Conservation (phyloP, 495 filamentous ascomycete genomes). For the Annulohypoxylon maeteangense region DNA sequence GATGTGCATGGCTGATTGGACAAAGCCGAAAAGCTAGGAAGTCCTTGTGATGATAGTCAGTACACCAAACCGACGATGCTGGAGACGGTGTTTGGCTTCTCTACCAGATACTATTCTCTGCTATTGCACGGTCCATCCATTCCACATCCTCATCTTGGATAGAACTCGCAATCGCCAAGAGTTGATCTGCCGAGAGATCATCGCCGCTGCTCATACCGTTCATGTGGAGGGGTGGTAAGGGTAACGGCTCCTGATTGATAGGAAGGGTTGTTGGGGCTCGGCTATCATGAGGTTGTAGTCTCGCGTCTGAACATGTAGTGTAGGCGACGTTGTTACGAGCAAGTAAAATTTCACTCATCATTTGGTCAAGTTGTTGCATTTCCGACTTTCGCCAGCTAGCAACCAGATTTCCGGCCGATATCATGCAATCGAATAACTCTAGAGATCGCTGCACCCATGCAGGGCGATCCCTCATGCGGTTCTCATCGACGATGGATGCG, state of each 20-base stretch:
- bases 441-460: background rate
- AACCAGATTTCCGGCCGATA: background rate
- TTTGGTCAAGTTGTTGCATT: background rate
- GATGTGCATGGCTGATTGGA: background rate
- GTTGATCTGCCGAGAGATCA: constrained; percentile 1
- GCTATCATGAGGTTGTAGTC: background rate
- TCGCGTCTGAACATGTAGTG: background rate
- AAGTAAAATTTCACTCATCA: background rate
- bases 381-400: background rate
- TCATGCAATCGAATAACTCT: background rate
- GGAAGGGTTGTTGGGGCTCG: background rate
- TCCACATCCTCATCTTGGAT: background rate
- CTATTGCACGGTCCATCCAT: background rate
- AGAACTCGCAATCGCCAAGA: background rate
- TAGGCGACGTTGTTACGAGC: background rate
- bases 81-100: background rate
- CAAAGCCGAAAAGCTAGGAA: background rate
- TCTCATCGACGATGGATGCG: background rate
- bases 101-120: background rate
- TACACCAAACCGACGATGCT: background rate
- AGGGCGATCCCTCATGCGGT: background rate
- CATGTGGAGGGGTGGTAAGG: background rate
- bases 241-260: background rate
- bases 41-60: background rate
- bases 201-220: background rate